These are phyloP conservation scores for Thuja plicata DNA, from an alignment of 83 land plant species.

Conservation along the genomic window DNA sequence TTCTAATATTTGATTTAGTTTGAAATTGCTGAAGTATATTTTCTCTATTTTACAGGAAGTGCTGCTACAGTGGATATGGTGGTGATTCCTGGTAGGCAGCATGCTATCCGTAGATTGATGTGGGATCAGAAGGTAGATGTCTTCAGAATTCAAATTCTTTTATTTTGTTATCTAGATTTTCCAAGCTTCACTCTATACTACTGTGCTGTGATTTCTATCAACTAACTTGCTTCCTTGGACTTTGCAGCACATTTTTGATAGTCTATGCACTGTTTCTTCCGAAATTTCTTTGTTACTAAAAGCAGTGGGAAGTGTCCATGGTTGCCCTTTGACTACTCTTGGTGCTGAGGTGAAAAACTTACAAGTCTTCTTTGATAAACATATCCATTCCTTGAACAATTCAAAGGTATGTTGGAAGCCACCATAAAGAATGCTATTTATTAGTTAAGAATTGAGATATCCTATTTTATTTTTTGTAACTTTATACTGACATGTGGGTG, in stretches of 20 bases:
- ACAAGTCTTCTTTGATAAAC: slow-evolving; percentile 29
- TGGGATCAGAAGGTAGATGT: slow-evolving; percentile 67
- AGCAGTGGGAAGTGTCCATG: slow-evolving; percentile 28
- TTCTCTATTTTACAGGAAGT: not conserved
- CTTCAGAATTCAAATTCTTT: not conserved
- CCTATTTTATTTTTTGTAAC: not conserved
- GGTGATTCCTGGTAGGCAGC: slow-evolving; percentile 24
- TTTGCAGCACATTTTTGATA: slow-evolving; percentile 54
- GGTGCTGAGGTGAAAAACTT: slow-evolving; percentile 21
- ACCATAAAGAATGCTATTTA: not conserved
- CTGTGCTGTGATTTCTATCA: not conserved
- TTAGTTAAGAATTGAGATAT: not conserved
- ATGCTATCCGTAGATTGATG: slow-evolving; percentile 36
- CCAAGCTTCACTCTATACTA: not conserved
- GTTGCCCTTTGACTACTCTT: slow-evolving; percentile 25
- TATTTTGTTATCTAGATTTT: not conserved
- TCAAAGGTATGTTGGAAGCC: slow-evolving; percentile 46
- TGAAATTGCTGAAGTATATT: not conserved
- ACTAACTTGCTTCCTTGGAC: not conserved
- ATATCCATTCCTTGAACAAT: slow-evolving; percentile 33
- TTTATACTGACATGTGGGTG: not conserved
- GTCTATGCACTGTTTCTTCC: slow-evolving; percentile 22
- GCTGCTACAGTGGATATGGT: not conserved
- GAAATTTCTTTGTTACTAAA: slow-evolving; percentile 41
- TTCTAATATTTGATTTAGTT: not conserved